Evolutionary conservation across 2,329 filamentous ascomycete genomes (phyloP).

Genomic region (Xenosphaeropsis pyriputrescens): DNA sequence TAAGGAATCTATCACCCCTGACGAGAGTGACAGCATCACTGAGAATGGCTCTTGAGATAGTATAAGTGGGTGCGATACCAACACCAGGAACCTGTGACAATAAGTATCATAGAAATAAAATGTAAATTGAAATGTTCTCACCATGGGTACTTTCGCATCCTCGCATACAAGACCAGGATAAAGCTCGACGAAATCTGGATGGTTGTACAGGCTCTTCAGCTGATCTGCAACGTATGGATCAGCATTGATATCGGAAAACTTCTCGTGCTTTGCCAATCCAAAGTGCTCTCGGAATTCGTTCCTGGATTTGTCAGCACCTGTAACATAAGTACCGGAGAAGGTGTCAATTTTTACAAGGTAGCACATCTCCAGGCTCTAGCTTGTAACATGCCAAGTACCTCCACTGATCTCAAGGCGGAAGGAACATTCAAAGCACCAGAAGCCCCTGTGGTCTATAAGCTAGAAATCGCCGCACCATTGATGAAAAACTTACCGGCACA

Average conservation of each 20-base stretch:
- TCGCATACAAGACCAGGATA: slow-evolving; percentile 52
- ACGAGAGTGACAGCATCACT: slow-evolving; percentile 44
- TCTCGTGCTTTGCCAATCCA: slow-evolving; percentile 56
- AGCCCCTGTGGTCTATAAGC: slow-evolving; percentile 24
- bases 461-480: slow-evolving; percentile 9
- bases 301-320: no score
- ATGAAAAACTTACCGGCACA: slow-evolving; percentile 31
- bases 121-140: slow-evolving; percentile 5
- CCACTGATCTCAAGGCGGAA: slow-evolving; percentile 56
- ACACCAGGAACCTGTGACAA: slow-evolving; percentile 23
- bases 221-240: slow-evolving; percentile 56
- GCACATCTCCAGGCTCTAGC: slow-evolving; percentile 62
- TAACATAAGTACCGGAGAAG: no score
- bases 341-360: slow-evolving; percentile 20
- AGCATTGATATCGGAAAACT: slow-evolving; percentile 70
- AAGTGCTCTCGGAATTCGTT: slow-evolving; percentile 83
- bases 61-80: slow-evolving; percentile 33
- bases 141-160: slow-evolving; percentile 30
- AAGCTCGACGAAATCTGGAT: slow-evolving; percentile 39
- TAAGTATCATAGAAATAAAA: background rate
- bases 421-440: slow-evolving; percentile 64
- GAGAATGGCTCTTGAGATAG: slow-evolving; percentile 35
- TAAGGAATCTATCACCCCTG: slow-evolving; percentile 39
- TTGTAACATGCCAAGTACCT: slow-evolving; percentile 67
- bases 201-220: slow-evolving; percentile 33